Evolutionary conservation across 192 early-diverging fungal species (phyloP).

Genomic region (Gamsiella multidivaricata): DNA sequence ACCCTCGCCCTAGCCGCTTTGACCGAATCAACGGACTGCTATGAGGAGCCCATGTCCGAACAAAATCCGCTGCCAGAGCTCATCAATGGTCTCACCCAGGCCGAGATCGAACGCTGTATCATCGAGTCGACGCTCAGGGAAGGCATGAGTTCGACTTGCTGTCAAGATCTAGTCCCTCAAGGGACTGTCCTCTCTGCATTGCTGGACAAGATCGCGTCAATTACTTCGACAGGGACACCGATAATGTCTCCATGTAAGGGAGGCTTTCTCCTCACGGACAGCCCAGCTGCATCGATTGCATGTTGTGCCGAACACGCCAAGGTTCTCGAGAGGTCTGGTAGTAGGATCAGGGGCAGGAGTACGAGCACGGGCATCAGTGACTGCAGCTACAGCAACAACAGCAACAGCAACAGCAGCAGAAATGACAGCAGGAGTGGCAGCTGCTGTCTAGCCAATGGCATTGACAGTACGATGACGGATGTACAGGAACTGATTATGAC

Average conservation of each 20-base stretch:
- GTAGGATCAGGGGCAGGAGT: too few relatives aligned
- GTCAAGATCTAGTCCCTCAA: conserved; percentile 16
- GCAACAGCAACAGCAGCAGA: too few relatives aligned
- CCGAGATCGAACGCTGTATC: conserved; percentile 22
- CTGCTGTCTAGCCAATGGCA: too few relatives aligned
- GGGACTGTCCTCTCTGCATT: background rate
- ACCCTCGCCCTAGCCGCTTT: too few relatives aligned
- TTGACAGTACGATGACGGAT: background rate
- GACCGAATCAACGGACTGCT: background rate
- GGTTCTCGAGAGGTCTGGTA: background rate
- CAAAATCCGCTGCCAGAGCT: too few relatives aligned
- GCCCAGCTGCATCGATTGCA: too few relatives aligned
- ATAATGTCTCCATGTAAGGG: too few relatives aligned
- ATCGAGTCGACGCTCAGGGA: background rate
- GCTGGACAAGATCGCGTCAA: background rate
- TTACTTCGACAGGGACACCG: background rate
- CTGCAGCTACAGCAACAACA: too few relatives aligned
- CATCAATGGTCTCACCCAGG: background rate
- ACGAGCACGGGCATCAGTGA: too few relatives aligned
- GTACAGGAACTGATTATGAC: background rate
- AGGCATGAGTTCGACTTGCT: conserved; percentile 23
- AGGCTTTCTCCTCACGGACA: too few relatives aligned
- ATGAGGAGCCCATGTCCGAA: background rate
- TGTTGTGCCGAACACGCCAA: background rate
- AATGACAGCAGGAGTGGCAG: too few relatives aligned